phyloP scores from a whole-genome alignment of 2,329 filamentous ascomycete genomes.

The Ophiostoma populinum region DNA sequence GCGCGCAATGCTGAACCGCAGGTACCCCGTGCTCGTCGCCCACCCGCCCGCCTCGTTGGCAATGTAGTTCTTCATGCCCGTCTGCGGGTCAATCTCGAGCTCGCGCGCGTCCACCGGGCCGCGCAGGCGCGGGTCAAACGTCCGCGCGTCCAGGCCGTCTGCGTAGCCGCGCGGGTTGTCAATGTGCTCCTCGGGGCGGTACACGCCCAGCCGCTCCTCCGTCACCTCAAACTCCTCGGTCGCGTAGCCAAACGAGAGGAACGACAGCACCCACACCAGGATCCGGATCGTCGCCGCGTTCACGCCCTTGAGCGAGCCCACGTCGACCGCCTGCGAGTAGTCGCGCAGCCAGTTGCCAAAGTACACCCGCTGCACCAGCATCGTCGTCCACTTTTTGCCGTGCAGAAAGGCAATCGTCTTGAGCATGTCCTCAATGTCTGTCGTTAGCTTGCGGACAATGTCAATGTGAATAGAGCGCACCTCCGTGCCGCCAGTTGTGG shows the following conservation, averaged over 20 bases:
- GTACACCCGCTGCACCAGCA: constrained; percentile 62
- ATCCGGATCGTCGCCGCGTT: constrained; percentile 65
- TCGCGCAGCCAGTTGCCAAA: constrained; percentile 80
- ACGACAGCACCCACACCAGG: constrained; percentile 64
- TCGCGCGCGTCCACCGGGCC: constrained; percentile 58
- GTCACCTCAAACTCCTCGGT: constrained; percentile 76
- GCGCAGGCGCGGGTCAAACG: constrained; percentile 65
- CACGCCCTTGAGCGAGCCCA: constrained; percentile 62
- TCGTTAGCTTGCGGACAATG: neutral
- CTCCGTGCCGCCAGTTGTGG: constrained; percentile 53
- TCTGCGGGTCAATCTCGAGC: constrained; percentile 53
- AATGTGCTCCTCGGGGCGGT: constrained; percentile 59
- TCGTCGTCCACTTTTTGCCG: constrained; percentile 71
- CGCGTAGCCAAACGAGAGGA: constrained; percentile 70
- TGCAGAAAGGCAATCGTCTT: constrained; percentile 60
- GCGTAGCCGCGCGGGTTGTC: constrained; percentile 75
- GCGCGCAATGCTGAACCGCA: constrained; percentile 57
- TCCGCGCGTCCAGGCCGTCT: constrained; percentile 69
- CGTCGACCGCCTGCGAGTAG: constrained; percentile 71
- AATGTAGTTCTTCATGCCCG: constrained; percentile 99
- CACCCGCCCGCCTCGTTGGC: constrained; percentile 74
- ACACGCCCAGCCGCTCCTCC: constrained; percentile 60
- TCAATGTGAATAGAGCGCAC: constrained; percentile 21
- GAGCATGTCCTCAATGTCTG: constrained; percentile 67
- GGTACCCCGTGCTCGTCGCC: constrained; percentile 78